A percentile compares a stretch with the other conserved stretches of the same genome.
Evolutionary conservation across 2,329 filamentous ascomycete genomes (phyloP).

Genomic region (Lasiodiplodia gonubiensis): DNA sequence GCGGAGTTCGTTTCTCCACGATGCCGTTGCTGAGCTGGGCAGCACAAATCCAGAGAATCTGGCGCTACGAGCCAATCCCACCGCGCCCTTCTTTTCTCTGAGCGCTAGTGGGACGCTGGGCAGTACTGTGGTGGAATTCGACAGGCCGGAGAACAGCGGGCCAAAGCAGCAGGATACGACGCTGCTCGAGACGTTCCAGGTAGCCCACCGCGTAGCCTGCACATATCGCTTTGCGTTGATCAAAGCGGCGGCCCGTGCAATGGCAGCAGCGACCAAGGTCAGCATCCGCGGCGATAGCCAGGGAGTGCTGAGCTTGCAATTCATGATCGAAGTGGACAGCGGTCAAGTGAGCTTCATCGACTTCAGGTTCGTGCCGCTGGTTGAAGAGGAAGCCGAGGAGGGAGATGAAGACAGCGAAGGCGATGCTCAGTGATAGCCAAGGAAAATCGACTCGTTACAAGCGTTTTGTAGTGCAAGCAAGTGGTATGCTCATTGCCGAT

Average conservation of each 20-base stretch:
- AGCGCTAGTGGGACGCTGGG: constrained; percentile 67
- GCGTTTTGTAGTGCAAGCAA: not conserved
- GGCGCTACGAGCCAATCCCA: constrained; percentile 62
- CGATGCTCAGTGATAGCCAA: constrained; percentile 18
- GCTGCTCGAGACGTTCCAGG: constrained; percentile 76
- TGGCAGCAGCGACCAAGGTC: constrained; percentile 90
- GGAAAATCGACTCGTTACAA: not conserved
- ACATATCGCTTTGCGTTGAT: constrained; percentile 87
- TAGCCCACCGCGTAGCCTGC: constrained; percentile 58
- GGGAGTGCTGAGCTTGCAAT: constrained; percentile 91
- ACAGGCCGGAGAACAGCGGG: constrained; percentile 40
- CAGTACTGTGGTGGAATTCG: constrained; percentile 66
- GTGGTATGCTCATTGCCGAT: not conserved
- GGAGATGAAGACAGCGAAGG: constrained; percentile 30
- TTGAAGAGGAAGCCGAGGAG: constrained; percentile 46
- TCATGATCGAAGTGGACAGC: constrained; percentile 88
- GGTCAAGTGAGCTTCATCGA: constrained; percentile 75
- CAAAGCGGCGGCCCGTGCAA: constrained; percentile 86
- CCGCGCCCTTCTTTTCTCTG: constrained; percentile 64
- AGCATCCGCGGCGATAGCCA: constrained; percentile 86
- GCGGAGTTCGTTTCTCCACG: constrained; percentile 74
- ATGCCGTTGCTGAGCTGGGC: constrained; percentile 71
- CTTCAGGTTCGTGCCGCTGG: constrained; percentile 79
- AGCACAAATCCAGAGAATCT: constrained; percentile 74
- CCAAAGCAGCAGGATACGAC: constrained; percentile 29